Conservation (phyloP, 805 yeast species). For the Spathaspora arborariae region DNA sequence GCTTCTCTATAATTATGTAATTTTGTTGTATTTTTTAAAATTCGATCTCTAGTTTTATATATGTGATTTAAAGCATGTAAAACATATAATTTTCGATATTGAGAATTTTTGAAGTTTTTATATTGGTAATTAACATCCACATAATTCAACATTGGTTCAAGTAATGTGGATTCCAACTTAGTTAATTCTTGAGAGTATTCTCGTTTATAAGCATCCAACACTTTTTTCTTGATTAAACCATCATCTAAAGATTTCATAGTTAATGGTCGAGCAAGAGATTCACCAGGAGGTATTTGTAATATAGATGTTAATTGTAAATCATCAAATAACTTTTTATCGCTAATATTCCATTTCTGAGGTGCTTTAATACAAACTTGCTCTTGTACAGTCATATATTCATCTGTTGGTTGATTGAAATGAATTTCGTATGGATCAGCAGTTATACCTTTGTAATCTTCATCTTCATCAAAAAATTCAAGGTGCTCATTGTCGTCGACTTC, state of each 20-base stretch:
- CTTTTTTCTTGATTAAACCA: constrained; percentile 29
- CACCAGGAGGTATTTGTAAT: constrained; percentile 32
- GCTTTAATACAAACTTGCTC: constrained; percentile 15
- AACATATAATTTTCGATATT: constrained; percentile 59
- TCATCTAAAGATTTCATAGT: constrained; percentile 9
- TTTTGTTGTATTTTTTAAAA: constrained; percentile 70
- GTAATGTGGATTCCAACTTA: constrained; percentile 46
- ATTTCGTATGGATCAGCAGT: constrained; percentile 66
- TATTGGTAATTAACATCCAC: constrained; percentile 66
- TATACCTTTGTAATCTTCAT: constrained; percentile 32
- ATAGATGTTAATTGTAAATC: constrained; percentile 24
- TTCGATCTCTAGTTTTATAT: constrained; percentile 80
- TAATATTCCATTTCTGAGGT: constrained; percentile 25
- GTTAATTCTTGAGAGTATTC: constrained; percentile 14
- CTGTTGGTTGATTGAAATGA: constrained; percentile 62
- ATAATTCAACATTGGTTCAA: constrained; percentile 68
- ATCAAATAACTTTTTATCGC: constrained; percentile 13
- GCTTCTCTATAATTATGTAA: constrained; percentile 41
- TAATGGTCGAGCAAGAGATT: constrained; percentile 11
- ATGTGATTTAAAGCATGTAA: constrained; percentile 81
- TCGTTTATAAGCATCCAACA: constrained; percentile 17
- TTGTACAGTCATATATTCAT: constrained; percentile 27
- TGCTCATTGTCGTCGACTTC: constrained; percentile 27
- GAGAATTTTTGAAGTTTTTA: constrained; percentile 44
- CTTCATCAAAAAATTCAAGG: constrained; percentile 21